Conservation (phyloP, 306 rosid species). For the Senna tora region DNA sequence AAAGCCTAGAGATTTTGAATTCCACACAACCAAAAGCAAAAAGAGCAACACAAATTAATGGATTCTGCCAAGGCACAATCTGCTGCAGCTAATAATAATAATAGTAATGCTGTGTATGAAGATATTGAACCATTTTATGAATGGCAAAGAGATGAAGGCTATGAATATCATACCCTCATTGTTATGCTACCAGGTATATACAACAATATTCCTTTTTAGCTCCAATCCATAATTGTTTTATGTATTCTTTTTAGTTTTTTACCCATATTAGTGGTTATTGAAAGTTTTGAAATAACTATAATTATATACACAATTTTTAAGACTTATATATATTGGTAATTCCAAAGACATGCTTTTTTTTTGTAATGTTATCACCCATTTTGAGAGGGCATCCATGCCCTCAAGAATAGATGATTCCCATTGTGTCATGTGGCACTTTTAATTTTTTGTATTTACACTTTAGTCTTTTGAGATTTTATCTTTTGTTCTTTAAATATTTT, state of each 20-base stretch:
- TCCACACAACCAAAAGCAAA: not conserved
- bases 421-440: too few species aligned
- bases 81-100: not conserved
- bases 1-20: constrained; percentile 8
- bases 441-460: too few species aligned
- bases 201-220: not conserved
- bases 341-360: too few species aligned
- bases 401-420: too few species aligned
- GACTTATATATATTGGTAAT: too few species aligned
- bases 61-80: constrained; percentile 34
- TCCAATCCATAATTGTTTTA: not conserved
- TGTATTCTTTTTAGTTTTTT: not conserved
- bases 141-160: constrained; percentile 48
- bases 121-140: constrained; percentile 48
- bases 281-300: too few species aligned
- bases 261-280: not conserved
- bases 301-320: too few species aligned
- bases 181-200: constrained; percentile 57
- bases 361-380: too few species aligned
- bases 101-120: constrained; percentile 34
- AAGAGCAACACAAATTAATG: constrained; percentile 18
- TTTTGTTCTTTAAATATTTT: too few species aligned
- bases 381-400: too few species aligned
- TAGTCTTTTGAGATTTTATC: too few species aligned
- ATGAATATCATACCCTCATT: constrained; percentile 45